phyloP scores from a whole-genome alignment of 495 filamentous ascomycete genomes.

The Mytilinidion resinicola region DNA sequence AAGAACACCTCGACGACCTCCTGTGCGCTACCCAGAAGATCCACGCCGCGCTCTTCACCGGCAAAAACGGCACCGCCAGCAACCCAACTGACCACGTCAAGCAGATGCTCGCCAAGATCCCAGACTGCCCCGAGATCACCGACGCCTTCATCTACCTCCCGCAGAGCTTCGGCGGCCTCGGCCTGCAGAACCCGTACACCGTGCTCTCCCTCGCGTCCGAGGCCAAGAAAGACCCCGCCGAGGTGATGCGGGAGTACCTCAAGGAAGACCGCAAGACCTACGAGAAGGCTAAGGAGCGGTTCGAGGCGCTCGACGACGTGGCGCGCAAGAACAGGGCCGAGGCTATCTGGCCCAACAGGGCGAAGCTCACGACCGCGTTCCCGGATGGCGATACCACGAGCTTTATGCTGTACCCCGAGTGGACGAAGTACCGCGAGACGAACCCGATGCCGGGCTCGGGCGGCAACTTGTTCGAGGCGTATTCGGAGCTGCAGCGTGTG shows the following conservation, averaged over 20 bases:
- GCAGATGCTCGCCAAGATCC: neutral
- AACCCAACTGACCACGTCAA: conserved; percentile 10
- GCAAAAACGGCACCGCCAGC: neutral
- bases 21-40: conserved; percentile 7
- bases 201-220: conserved; percentile 10
- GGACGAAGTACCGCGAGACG: conserved; percentile 4
- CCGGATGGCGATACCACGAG: neutral
- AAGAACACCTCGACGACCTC: conserved; percentile 15
- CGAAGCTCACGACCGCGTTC: neutral
- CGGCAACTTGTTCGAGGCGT: neutral
- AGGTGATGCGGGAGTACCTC: conserved; percentile 3
- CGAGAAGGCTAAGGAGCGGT: conserved; percentile 2
- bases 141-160: conserved; percentile 23
- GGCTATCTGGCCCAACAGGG: neutral
- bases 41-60: conserved; percentile 11
- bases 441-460: neutral
- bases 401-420: conserved; percentile 14
- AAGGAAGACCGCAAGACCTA: conserved; percentile 11
- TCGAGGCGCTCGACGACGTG: neutral
- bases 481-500: conserved; percentile 1
- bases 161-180: conserved; percentile 16
- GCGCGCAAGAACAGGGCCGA: neutral
- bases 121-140: neutral
- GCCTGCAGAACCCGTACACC: conserved; percentile 21
- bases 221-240: conserved; percentile 1